Conservation (phyloP, 2,329 filamentous ascomycete species). For the Fusarium lyarnte region DNA sequence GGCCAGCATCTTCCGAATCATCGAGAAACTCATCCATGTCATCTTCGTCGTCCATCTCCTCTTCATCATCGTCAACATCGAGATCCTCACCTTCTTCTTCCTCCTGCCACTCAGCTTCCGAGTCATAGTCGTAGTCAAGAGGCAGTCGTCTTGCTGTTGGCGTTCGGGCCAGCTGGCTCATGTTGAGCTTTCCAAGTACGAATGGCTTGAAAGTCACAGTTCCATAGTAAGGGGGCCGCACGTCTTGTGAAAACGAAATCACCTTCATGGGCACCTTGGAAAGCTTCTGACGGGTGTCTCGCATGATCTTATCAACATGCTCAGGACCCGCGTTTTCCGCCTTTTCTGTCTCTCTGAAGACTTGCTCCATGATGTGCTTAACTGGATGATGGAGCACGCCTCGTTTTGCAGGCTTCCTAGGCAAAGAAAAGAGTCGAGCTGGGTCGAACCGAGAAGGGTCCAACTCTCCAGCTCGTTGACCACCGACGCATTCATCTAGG, state of each 20-base stretch:
- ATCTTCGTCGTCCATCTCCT: slow-evolving; percentile 77
- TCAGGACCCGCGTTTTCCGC: slow-evolving; percentile 51
- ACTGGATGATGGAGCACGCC: slow-evolving; percentile 64
- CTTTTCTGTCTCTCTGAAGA: slow-evolving; percentile 59
- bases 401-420: slow-evolving; percentile 50
- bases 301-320: slow-evolving; percentile 46
- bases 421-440: slow-evolving; percentile 57
- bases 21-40: slow-evolving; percentile 93
- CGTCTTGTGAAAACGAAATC: slow-evolving; percentile 70
- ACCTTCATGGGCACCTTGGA: slow-evolving; percentile 70
- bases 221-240: slow-evolving; percentile 76
- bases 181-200: slow-evolving; percentile 55
- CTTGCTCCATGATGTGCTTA: slow-evolving; percentile 67
- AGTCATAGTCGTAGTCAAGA: slow-evolving; percentile 85
- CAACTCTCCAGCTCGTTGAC: slow-evolving; percentile 56
- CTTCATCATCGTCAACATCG: slow-evolving; percentile 73
- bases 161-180: slow-evolving; percentile 62
- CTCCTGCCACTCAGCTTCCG: slow-evolving; percentile 87
- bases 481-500: slow-evolving; percentile 62
- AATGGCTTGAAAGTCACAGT: slow-evolving; percentile 71
- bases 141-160: slow-evolving; percentile 66
- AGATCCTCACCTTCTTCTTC: slow-evolving; percentile 77
- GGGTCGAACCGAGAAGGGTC: slow-evolving; percentile 55
- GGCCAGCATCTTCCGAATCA: slow-evolving; percentile 77
- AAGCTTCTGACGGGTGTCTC: slow-evolving; percentile 53